A percentile compares a stretch with the other conserved stretches of the same genome.
Conservation (phyloP, 2,329 filamentous ascomycete species). For the Colletotrichum spaethianum region DNA sequence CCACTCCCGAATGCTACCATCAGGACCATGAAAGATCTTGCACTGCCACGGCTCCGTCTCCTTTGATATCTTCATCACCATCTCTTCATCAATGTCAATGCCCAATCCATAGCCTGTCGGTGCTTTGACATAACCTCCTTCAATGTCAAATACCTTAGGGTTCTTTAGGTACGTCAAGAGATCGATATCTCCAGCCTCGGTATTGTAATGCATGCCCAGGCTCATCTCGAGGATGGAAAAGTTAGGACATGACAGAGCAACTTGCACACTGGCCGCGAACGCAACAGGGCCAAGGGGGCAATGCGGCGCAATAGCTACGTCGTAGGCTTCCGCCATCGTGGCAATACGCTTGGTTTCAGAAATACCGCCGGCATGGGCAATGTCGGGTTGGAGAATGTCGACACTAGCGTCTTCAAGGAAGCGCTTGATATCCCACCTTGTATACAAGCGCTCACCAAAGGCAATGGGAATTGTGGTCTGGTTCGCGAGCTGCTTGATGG, state of each 20-base stretch:
- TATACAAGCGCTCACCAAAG: conserved; percentile 75
- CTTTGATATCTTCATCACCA: conserved; percentile 66
- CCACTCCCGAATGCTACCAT: conserved; percentile 73
- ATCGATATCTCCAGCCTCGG: conserved; percentile 58
- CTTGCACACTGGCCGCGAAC: conserved; percentile 75
- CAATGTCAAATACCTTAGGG: conserved; percentile 69
- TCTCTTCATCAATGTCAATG: conserved; percentile 75
- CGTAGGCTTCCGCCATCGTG: conserved; percentile 75
- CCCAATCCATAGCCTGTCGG: conserved; percentile 69
- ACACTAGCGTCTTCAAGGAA: conserved; percentile 74
- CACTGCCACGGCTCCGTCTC: conserved; percentile 67
- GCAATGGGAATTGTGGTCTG: conserved; percentile 73
- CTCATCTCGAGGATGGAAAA: conserved; percentile 80
- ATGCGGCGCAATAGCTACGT: conserved; percentile 76
- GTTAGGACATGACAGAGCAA: conserved; percentile 68
- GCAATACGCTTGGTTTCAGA: conserved; percentile 75
- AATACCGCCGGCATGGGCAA: conserved; percentile 75
- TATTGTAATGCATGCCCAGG: conserved; percentile 79
- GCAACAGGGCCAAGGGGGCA: conserved; percentile 77
- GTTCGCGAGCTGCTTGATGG: conserved; percentile 69
- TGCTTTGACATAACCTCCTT: conserved; percentile 69
- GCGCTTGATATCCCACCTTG: conserved; percentile 75
- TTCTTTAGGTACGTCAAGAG: conserved; percentile 73
- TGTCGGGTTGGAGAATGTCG: conserved; percentile 77
- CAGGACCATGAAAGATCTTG: conserved; percentile 71